phyloP scores from a whole-genome alignment of 345 rosid genomes.

The Dimocarpus longan region DNA sequence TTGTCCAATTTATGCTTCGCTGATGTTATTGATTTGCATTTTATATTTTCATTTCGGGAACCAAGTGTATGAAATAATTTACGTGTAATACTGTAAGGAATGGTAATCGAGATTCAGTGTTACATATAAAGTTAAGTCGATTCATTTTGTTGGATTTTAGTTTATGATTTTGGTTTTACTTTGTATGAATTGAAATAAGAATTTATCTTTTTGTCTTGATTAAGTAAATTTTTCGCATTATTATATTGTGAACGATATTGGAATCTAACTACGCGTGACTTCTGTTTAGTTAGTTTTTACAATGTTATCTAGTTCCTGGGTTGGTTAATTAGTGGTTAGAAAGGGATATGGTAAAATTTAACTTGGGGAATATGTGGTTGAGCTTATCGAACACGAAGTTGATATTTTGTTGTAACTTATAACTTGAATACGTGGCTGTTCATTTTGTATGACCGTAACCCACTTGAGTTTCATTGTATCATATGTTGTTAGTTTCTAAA shows the following conservation, averaged over 20 bases:
- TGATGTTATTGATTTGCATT: no score
- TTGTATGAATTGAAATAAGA: background rate
- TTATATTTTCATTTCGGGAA: no score
- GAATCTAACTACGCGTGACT: background rate
- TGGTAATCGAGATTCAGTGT: no score
- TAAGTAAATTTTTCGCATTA: background rate
- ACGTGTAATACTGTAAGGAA: background rate
- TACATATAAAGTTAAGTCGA: no score
- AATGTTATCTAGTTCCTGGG: background rate
- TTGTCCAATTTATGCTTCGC: no score
- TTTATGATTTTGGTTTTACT: background rate
- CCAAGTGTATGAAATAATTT: background rate
- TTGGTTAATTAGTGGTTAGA: background rate
- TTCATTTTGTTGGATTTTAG: background rate
- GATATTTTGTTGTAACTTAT: background rate
- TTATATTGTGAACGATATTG: background rate
- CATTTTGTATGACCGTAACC: background rate
- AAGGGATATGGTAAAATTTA: background rate
- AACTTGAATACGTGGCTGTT: background rate
- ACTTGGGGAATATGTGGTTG: background rate
- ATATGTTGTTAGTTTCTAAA: no score
- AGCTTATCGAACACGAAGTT: background rate
- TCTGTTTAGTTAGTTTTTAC: background rate
- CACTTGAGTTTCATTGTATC: no score
- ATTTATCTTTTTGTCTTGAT: background rate